Base-by-base conservation (phyloP, 768 basidiomycete genomes). In the Mycena maculata region DNA sequence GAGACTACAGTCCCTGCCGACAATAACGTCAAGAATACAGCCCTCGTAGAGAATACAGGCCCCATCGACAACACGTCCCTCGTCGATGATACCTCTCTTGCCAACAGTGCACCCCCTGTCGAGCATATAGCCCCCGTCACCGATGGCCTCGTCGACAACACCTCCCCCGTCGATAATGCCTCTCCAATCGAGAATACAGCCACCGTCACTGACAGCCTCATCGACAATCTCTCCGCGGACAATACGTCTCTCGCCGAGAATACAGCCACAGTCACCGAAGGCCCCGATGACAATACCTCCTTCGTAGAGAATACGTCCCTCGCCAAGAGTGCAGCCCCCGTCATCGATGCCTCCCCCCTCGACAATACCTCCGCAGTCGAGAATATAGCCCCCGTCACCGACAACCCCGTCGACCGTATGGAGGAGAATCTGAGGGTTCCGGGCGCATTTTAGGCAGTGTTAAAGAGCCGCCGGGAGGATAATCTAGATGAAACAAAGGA, bases 81-180 rank as follows among this genome's bases (percentile, higher is more conserved):
- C 47, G 47, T 22, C 27, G 47, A 49, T 23, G 25, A 13, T 49
- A 28, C 47, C 13, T 13, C 47, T 22, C 47, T 22, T 22, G 25
- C 13, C 47, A 22, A 49, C 6, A 25, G 7, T 27, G 27, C 47
- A 13, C 25, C 27, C 47, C 47, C 47, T 4, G 22, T 49, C 47
- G 47, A 49, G 47, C 13, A 49, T 49, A 13, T 22, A 49, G 47
- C 47, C 47, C 47, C 47, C 47, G 47, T 49, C 23, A 49, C 47
- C 47, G 47, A 49, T 11, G 47, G 47, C 25, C 47, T 25, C 25
- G 47, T 49, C 47, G 47, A 28, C 47, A 27, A 49, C 25, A 25
- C 47, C 47, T 49, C 47, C 47, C 33, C 33, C 33, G 16, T 49
- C 47, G 47, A 49, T 22, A 28, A 28, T 49, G 12, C 47, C n/a